A percentile compares a stretch with the other conserved stretches of the same genome.
phyloP scores from a whole-genome alignment of 441 rosid genomes.

The Populus hybrid region DNA sequence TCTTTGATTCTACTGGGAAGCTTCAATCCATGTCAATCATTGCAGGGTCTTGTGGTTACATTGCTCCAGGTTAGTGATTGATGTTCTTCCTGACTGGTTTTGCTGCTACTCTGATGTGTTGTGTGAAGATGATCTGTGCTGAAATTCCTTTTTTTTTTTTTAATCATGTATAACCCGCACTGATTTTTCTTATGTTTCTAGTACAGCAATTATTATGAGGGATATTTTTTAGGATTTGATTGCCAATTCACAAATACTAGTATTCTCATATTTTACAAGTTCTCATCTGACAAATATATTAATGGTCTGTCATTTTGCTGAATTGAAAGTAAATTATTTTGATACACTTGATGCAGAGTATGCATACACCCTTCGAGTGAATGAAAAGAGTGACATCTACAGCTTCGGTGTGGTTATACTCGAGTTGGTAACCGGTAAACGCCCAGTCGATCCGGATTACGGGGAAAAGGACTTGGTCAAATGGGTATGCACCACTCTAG shows the following conservation, averaged over 20 bases:
- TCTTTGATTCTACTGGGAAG: slow-evolving; percentile 63
- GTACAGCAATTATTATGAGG: background rate
- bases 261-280: background rate
- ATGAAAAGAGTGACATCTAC: slow-evolving; percentile 96
- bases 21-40: slow-evolving; percentile 89
- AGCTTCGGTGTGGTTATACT: slow-evolving; percentile 94
- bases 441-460: slow-evolving; percentile 67
- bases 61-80: slow-evolving; percentile 82
- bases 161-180: background rate
- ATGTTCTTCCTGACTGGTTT: no score
- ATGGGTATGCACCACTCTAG: slow-evolving; percentile 83
- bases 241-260: background rate
- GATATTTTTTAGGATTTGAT: background rate
- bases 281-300: background rate
- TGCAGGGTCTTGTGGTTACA: slow-evolving; percentile 99
- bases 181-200: background rate
- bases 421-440: slow-evolving; percentile 82
- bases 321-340: background rate
- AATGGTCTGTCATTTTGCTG: background rate
- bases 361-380: slow-evolving; percentile 90
- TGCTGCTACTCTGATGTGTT: no score
- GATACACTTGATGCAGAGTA: slow-evolving; percentile 56
- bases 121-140: background rate
- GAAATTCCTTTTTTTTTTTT: background rate
- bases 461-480: slow-evolving; percentile 92